Percentiles rank a stretch among this genome's conserved stretches.
These are phyloP conservation scores for Massarina eburnea DNA, from an alignment of 2,329 filamentous ascomycete genomes.

Conservation along the genomic window DNA sequence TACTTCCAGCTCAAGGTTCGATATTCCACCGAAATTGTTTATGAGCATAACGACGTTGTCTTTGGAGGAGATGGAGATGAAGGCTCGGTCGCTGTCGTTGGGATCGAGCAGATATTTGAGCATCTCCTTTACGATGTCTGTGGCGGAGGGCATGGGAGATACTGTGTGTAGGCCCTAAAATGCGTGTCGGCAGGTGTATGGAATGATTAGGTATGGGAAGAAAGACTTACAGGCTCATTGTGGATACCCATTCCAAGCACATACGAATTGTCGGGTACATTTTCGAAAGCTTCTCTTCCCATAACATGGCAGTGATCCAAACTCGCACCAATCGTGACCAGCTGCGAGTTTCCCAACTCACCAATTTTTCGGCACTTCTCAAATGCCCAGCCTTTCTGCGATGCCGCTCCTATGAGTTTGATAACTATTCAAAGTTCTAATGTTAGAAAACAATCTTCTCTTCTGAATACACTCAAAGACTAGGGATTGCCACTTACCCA, in stretches of 20 bases:
- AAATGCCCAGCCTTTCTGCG: constrained; percentile 48
- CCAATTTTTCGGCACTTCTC: constrained; percentile 50
- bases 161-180: constrained; percentile 48
- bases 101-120: constrained; percentile 52
- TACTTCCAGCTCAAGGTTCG: constrained; percentile 51
- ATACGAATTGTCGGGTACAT: constrained; percentile 43
- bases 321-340: constrained; percentile 55
- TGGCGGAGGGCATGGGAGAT: constrained; percentile 51
- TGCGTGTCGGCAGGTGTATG: not conserved
- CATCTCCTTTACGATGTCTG: constrained; percentile 52
- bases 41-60: constrained; percentile 52
- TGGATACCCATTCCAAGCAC: constrained; percentile 55
- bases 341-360: constrained; percentile 46
- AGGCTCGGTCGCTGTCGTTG: constrained; percentile 51
- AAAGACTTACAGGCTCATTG: constrained; percentile 49
- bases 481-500: constrained; percentile 32
- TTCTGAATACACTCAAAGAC: not conserved
- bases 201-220: not conserved
- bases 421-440: constrained; percentile 38
- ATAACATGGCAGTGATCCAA: constrained; percentile 58
- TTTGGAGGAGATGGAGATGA: constrained; percentile 49
- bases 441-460: not conserved
- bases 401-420: constrained; percentile 51
- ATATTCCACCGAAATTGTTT: constrained; percentile 54
- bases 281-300: constrained; percentile 53